Conservation (phyloP, 139 green algal genomes). For the Closterium sp. region DNA sequence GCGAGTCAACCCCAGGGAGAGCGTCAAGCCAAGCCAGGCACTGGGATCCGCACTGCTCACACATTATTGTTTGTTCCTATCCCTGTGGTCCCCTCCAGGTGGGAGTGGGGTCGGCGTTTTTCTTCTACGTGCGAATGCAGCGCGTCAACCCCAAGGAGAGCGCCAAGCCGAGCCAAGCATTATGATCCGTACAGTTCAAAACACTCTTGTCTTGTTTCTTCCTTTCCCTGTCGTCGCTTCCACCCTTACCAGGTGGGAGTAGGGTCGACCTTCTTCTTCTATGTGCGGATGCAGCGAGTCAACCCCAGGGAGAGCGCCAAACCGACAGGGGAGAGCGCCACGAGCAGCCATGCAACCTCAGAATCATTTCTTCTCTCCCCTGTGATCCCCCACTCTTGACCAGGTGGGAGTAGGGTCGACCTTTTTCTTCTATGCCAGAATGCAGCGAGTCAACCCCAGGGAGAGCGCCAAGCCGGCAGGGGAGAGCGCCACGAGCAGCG, state of each 20-base stretch:
- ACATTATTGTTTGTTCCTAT: too few relatives aligned
- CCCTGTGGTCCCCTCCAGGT: too few relatives aligned
- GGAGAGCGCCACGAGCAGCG: not conserved
- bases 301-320: too few relatives aligned
- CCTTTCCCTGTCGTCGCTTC: not conserved
- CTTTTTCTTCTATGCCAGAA: constrained; percentile 30
- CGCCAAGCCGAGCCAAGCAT: too few relatives aligned
- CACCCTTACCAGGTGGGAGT: too few relatives aligned
- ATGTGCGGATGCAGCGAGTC: too few relatives aligned
- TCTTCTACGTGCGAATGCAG: too few relatives aligned
- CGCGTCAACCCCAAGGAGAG: too few relatives aligned
- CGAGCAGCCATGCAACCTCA: too few relatives aligned
- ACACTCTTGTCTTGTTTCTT: too few relatives aligned
- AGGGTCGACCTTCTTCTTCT: constrained; percentile 28
- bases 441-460: not conserved
- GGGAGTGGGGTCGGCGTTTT: constrained; percentile 9
- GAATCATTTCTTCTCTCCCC: not conserved
- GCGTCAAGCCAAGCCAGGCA: not conserved
- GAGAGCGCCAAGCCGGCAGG: not conserved
- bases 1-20: not conserved
- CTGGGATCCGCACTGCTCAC: too few relatives aligned
- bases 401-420: constrained; percentile 15
- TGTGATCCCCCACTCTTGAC: not conserved
- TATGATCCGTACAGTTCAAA: too few relatives aligned
- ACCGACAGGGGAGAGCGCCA: not conserved